Evolutionary conservation across 208 protist genomes (phyloP), one percentile per base, ranked within the genome.

Genomic region (Leishmania tropica): DNA sequence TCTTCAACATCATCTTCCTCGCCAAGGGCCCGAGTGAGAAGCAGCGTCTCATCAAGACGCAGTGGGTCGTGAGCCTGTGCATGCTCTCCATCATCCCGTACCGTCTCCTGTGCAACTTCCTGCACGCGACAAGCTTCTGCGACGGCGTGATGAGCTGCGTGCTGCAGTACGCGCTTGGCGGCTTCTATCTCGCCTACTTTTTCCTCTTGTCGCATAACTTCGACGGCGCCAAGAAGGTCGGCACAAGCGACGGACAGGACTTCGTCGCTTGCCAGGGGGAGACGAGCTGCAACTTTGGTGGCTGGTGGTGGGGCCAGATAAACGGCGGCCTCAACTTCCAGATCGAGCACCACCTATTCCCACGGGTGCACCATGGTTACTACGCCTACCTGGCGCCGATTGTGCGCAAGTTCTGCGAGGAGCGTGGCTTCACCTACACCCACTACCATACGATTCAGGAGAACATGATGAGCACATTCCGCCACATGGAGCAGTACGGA

Each of bases 321-420:
- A 94, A 93, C 85, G 95, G 95, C 51, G 95, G 93, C 10, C 87
- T 98, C 45, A 97, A 97, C 85, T 96, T 94, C 76, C 95, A 98
- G 81, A 98, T 95, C 47, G 95, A 96, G 85, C 95, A 98, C 78
- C 95, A 98, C 78, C 85, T 98, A 10, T 98, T 97, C 78, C 95
- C 95, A 28, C 85, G 93, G 8, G 89, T 98, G 73, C 92, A 94
- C 75, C 93, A 96, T 82, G 85, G 88, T 80, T 94, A 96, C 83
- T 98, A 96, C 76, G 83, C 84, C 13, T 87, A 91, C 83, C 74
- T 98, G 67, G 90, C 90, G 31, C 93, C 93, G 10, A 90, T 95
- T 65, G 93, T 98, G 37, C 84, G 85, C 54, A 19, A 80, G 53
- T 90, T 89, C 76, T 96, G 93, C 87, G 78, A 90, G 73, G 81